Percentiles rank a stretch among this genome's conserved stretches.
These are phyloP conservation scores for Pelargonium myrrhifolium DNA, from an alignment of 441 rosid genomes.

Conservation along the genomic window DNA sequence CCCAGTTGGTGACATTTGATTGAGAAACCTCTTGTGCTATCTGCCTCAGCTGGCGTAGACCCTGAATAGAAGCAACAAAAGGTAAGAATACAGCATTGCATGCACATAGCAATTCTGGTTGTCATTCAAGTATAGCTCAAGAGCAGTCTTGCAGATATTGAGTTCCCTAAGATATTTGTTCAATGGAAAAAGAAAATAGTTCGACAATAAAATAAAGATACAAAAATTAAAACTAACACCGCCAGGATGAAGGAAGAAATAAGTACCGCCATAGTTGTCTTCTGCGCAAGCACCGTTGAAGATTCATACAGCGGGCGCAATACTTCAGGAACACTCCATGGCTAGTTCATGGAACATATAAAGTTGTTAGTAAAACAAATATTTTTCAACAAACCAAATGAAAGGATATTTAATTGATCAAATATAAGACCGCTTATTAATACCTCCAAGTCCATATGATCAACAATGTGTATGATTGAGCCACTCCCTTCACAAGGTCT, in stretches of 20 bases:
- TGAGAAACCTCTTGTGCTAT: slow-evolving; percentile 92
- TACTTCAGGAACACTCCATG: slow-evolving; percentile 98
- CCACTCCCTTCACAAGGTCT: slow-evolving; percentile 99
- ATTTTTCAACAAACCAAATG: not conserved
- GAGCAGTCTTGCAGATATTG: too few relatives aligned
- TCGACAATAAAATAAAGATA: too few relatives aligned
- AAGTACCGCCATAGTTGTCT: slow-evolving; percentile 70
- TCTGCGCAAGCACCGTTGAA: slow-evolving; percentile 83
- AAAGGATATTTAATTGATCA: too few relatives aligned
- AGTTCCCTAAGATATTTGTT: too few relatives aligned
- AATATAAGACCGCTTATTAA: too few relatives aligned
- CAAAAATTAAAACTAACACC: too few relatives aligned
- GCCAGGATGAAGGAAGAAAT: too few relatives aligned
- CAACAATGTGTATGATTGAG: slow-evolving; percentile 91
- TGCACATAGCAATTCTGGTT: too few relatives aligned
- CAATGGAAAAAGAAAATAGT: too few relatives aligned
- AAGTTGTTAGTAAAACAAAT: not conserved
- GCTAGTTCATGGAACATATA: slow-evolving; percentile 32
- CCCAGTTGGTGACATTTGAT: slow-evolving; percentile 81
- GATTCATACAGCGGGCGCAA: slow-evolving; percentile 93
- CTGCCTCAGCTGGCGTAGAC: slow-evolving; percentile 74
- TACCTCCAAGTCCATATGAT: slow-evolving; percentile 92
- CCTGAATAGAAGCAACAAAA: slow-evolving; percentile 32
- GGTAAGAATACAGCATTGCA: slow-evolving; percentile 21
- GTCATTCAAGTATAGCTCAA: too few relatives aligned